Evolutionary conservation across 2,329 filamentous ascomycete species (phyloP), one percentile per base, ranked within the genome.

Genomic region (Colletotrichum eremochloae): DNA sequence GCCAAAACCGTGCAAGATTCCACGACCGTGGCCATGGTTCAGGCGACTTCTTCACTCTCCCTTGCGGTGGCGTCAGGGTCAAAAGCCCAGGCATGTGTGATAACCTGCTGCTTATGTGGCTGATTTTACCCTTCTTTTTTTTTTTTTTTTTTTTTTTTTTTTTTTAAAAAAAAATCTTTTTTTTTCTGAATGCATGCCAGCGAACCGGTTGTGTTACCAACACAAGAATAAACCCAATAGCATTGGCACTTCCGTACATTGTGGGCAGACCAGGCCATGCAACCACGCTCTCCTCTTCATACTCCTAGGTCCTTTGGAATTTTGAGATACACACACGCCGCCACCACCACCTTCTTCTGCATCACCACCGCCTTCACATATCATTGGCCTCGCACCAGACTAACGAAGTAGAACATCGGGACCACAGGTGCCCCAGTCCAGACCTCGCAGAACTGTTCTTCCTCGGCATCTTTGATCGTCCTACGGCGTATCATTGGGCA

Each of bases 391-490:
- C n/a, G 33, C 24, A 15, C 48, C 44, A 53, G 44, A 42, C 31
- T 53, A 62, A 42, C 33, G 24, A 29, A 8, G 24, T 14, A 42
- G n/a, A 40, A 33, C 31, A 33, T 38, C 46, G 33, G 15, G 48
- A n/a, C 44, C 8, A 15, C 20, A 11, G 12, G 38, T 38, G 20
- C 33, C 33, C 24, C 33, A 42, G n/a, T 58, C 64, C 29, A 63
- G 56, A 52, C 42, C 44, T 31, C 7, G 24, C 40, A 31, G 15
- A n/a, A 24, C 33, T 38, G 40, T 38, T 42, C 46, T 24, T 53
- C 53, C 71, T 73, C 71, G 68, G 71, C 63, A 71, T 50, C 53
- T 24, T 62, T 20, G 36, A 33, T 52, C 42, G 36, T 58, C 60
- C 50, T 67, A 36, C 52, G 20, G 18, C 57, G 29, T 55, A 12